A percentile compares a stretch with the other conserved stretches of the same genome.
Evolutionary conservation across 768 basidiomycete species (phyloP).

Genomic region (Piloderma croceum): DNA sequence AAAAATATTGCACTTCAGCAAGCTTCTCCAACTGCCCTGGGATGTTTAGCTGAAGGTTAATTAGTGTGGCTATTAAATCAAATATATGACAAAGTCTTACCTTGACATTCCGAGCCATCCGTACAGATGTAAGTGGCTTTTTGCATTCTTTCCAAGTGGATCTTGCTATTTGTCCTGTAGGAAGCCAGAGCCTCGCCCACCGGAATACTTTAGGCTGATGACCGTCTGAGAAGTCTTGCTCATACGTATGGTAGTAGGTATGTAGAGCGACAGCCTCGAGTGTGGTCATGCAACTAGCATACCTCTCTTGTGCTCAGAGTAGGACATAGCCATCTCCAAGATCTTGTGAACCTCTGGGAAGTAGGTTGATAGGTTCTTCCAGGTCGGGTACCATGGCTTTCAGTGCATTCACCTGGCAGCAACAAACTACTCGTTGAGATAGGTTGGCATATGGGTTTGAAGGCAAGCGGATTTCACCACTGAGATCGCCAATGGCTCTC

Average conservation of each 20-base stretch:
- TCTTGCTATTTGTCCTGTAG: constrained; percentile 18
- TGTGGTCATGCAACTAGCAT: background rate
- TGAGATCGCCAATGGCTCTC: constrained; percentile 18
- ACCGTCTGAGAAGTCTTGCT: background rate
- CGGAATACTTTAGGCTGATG: constrained; percentile 9
- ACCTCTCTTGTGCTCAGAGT: constrained; percentile 15
- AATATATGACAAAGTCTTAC: constrained; percentile 1
- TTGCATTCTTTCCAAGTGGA: constrained; percentile 15
- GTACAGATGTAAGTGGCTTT: constrained; percentile 4
- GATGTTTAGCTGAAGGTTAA: background rate
- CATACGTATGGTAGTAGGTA: background rate
- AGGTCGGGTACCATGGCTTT: constrained; percentile 19
- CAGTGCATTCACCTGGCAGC: constrained; percentile 16
- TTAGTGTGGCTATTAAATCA: background rate
- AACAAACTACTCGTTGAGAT: constrained; percentile 8
- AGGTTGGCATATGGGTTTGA: constrained; percentile 25
- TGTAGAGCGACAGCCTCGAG: constrained; percentile 3
- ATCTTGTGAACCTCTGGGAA: constrained; percentile 10
- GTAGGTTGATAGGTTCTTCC: constrained; percentile 4
- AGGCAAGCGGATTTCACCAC: constrained; percentile 20
- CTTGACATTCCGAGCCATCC: constrained; percentile 12
- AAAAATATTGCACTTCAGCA: constrained; percentile 21
- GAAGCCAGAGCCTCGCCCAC: constrained; percentile 15
- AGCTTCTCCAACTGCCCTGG: background rate
- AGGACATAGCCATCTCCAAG: constrained; percentile 19